Evolutionary conservation across 2,329 filamentous ascomycete species (phyloP).

Genomic region (Hyphodiscus sp.): DNA sequence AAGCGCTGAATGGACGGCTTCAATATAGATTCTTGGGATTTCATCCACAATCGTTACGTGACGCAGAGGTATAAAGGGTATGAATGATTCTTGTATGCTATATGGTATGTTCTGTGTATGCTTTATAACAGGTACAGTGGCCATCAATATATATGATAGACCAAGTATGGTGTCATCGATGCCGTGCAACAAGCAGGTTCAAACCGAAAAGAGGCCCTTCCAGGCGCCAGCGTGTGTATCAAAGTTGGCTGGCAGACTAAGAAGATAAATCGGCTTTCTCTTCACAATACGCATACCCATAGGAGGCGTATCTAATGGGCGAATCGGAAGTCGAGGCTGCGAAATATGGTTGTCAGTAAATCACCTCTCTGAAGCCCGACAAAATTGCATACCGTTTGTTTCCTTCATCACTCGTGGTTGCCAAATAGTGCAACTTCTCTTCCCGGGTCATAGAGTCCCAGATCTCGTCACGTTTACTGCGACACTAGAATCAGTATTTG

Average conservation of each 20-base stretch:
- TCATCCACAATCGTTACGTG: too few species aligned
- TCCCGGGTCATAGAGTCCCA: conserved; percentile 38
- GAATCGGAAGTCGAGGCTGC: not conserved
- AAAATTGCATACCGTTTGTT: conserved; percentile 4
- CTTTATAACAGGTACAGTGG: too few species aligned
- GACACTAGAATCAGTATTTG: not conserved
- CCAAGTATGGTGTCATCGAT: too few species aligned
- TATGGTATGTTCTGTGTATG: too few species aligned
- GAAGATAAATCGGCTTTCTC: not conserved
- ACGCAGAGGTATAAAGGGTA: too few species aligned
- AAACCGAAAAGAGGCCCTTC: too few species aligned
- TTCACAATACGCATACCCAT: too few species aligned
- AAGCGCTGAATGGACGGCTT: too few species aligned
- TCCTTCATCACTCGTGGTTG: conserved; percentile 7
- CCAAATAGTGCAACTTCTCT: conserved; percentile 21
- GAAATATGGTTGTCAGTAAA: not conserved
- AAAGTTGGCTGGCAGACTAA: not conserved
- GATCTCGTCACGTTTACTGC: conserved; percentile 30
- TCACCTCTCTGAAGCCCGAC: not conserved
- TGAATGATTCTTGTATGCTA: too few species aligned
- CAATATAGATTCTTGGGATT: too few species aligned
- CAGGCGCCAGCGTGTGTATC: not conserved
- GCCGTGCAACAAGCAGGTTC: too few species aligned
- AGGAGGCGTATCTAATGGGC: not conserved
- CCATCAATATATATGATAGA: too few species aligned